These are phyloP conservation scores for Daucus carota DNA, from an alignment of 129 eudicot species.

Conservation along the genomic window DNA sequence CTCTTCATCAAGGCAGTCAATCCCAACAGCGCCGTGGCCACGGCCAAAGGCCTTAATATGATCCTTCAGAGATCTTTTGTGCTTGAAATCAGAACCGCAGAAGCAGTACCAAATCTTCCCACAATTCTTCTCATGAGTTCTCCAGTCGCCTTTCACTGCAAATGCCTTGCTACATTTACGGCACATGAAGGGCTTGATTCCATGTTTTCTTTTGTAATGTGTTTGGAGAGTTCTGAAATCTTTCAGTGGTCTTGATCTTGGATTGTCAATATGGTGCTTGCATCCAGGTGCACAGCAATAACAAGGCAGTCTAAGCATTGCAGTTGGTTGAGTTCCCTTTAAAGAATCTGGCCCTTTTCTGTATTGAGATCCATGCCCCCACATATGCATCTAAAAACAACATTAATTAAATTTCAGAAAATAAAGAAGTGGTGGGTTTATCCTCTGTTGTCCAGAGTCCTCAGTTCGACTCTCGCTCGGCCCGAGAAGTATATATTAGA, in stretches of 20 bases:
- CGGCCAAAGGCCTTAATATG: constrained; percentile 30
- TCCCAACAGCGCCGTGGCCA: constrained; percentile 14
- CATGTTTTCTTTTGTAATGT: constrained; percentile 35
- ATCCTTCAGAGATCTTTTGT: constrained; percentile 29
- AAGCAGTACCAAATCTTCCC: constrained; percentile 25
- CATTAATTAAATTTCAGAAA: not conserved
- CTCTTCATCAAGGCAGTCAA: constrained; percentile 10
- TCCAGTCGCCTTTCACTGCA: constrained; percentile 33
- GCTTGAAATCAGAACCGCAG: constrained; percentile 33
- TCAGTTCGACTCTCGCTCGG: no score
- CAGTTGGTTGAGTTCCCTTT: constrained; percentile 26
- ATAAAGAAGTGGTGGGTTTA: no score
- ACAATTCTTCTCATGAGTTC: constrained; percentile 31
- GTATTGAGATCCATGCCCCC: constrained; percentile 35
- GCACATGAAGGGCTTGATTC: constrained; percentile 23
- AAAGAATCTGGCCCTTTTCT: constrained; percentile 30
- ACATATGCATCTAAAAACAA: constrained; percentile 29
- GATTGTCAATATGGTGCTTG: constrained; percentile 35
- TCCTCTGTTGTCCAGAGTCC: no score
- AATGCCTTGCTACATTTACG: constrained; percentile 29
- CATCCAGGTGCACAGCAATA: constrained; percentile 34
- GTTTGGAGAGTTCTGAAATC: constrained; percentile 38
- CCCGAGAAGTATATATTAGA: no score
- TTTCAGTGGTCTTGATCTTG: constrained; percentile 27
- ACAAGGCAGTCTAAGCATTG: constrained; percentile 33